Conservation (phyloP, 306 rosid genomes). For the Neltuma alba region DNA sequence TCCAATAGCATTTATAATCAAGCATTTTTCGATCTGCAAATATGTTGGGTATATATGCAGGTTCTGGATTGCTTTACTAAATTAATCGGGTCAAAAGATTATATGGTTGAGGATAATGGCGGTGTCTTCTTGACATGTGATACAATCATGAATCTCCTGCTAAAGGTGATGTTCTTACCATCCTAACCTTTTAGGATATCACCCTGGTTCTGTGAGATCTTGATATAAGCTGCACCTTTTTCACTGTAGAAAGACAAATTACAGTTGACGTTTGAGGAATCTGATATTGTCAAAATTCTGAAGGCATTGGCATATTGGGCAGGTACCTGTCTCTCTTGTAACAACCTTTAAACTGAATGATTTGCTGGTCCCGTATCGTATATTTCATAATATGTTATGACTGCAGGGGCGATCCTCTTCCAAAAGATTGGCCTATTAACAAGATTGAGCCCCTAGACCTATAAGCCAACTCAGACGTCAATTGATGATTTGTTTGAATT, state of each 20-base stretch:
- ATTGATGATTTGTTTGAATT: not conserved
- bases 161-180: slow-evolving; percentile 62
- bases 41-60: slow-evolving; percentile 53
- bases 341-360: slow-evolving; percentile 18
- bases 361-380: slow-evolving; percentile 15
- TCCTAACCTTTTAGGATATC: slow-evolving; percentile 20
- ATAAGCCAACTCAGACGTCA: not conserved
- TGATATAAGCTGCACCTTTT: slow-evolving; percentile 33
- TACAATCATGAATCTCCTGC: slow-evolving; percentile 74
- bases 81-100: slow-evolving; percentile 49
- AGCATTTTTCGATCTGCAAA: slow-evolving; percentile 14
- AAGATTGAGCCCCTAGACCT: not conserved
- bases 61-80: slow-evolving; percentile 75
- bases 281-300: slow-evolving; percentile 57
- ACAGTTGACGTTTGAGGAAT: slow-evolving; percentile 49
- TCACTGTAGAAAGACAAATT: slow-evolving; percentile 61
- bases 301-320: slow-evolving; percentile 78
- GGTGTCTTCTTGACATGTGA: slow-evolving; percentile 84
- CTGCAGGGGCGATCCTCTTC: not conserved
- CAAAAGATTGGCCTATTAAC: not conserved
- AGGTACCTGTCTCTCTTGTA: slow-evolving; percentile 48
- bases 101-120: slow-evolving; percentile 55
- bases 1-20: not conserved
- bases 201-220: slow-evolving; percentile 29
- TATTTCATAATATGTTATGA: not conserved